Evolutionary conservation across 73 alveolate genomes (phyloP).

Genomic region (Effrenium voratum): DNA sequence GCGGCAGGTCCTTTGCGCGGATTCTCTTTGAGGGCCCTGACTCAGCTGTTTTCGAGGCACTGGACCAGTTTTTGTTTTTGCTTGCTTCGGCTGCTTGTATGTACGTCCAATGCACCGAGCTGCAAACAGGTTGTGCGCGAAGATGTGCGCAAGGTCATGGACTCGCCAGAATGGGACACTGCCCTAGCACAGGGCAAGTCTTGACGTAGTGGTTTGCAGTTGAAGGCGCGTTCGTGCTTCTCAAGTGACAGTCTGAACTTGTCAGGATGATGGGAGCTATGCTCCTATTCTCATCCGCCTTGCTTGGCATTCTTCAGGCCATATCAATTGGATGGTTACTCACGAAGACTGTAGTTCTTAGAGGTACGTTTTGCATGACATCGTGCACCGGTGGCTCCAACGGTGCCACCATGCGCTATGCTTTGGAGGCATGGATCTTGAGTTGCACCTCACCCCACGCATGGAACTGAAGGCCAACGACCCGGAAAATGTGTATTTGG

Average conservation of each 20-base stretch:
- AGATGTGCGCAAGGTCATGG: conserved; percentile 53
- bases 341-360: neutral
- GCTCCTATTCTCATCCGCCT: conserved; percentile 74
- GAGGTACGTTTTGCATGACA: conserved; percentile 86
- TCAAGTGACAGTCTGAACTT: neutral
- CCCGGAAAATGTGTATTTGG: conserved; percentile 89
- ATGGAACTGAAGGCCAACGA: no score
- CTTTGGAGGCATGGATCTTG: neutral
- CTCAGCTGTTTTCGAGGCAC: conserved; percentile 58
- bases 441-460: neutral
- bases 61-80: neutral
- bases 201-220: neutral
- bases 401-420: conserved; percentile 94
- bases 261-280: conserved; percentile 73
- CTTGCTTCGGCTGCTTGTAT: neutral
- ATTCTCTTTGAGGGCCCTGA: conserved; percentile 75
- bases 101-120: neutral
- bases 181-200: neutral
- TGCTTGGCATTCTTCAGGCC: conserved; percentile 89
- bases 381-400: conserved; percentile 93
- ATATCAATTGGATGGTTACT: neutral
- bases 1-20: conserved; percentile 61
- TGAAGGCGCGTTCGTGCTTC: neutral
- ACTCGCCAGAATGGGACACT: conserved; percentile 30
- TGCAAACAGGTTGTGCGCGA: conserved; percentile 36